Percentiles rank a stretch among this genome's conserved stretches.
Evolutionary conservation across 805 yeast genomes (phyloP).

Genomic region (Cyberlindnera bimundalis): DNA sequence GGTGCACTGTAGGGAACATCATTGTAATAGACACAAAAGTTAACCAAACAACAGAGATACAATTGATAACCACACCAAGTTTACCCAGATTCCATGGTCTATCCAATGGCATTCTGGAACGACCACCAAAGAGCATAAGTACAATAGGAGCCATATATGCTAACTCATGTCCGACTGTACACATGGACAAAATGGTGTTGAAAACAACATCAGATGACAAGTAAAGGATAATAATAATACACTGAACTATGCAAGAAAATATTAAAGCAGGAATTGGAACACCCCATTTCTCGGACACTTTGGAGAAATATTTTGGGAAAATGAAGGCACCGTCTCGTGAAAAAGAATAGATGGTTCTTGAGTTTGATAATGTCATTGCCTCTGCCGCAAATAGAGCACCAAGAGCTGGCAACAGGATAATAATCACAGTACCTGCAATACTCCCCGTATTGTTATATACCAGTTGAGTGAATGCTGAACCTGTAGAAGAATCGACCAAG

Average conservation of each 20-base stretch:
- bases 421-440: conserved; percentile 28
- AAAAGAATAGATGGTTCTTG: conserved; percentile 34
- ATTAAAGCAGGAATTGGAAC: conserved; percentile 30
- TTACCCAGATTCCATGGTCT: conserved; percentile 28
- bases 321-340: conserved; percentile 34
- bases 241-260: conserved; percentile 26
- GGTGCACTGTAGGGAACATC: conserved; percentile 26
- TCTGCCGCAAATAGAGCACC: conserved; percentile 27
- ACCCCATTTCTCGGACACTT: conserved; percentile 24
- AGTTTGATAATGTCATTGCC: conserved; percentile 31
- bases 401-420: conserved; percentile 24
- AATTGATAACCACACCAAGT: conserved; percentile 22
- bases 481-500: conserved; percentile 21
- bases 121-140: conserved; percentile 26
- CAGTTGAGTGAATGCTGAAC: conserved; percentile 28
- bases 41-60: conserved; percentile 23
- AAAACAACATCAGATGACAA: conserved; percentile 32
- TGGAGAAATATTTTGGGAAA: conserved; percentile 30
- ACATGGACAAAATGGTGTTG: conserved; percentile 32
- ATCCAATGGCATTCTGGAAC: conserved; percentile 19
- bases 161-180: conserved; percentile 32
- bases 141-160: conserved; percentile 32
- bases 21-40: conserved; percentile 23
- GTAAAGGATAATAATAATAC: conserved; percentile 30
- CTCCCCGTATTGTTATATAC: conserved; percentile 26